Evolutionary conservation across 495 filamentous ascomycete genomes (phyloP).

Genomic region (Hypoxylon subgilvum): DNA sequence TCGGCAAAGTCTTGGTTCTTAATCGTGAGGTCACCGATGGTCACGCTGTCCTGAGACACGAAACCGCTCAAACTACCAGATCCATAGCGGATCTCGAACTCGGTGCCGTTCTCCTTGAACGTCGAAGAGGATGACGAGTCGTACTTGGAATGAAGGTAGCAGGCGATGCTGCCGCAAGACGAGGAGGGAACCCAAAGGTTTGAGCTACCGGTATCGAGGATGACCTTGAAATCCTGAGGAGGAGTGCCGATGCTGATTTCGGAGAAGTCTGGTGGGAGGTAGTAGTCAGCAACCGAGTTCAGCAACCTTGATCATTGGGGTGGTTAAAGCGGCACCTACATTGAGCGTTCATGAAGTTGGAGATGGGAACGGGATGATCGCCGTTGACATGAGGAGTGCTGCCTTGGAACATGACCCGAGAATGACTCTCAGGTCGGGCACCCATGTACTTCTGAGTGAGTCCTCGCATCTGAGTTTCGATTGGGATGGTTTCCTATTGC

Average conservation of each 20-base stretch:
- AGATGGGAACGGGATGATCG: conserved; percentile 84
- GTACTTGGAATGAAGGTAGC: conserved; percentile 96
- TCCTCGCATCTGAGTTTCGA: conserved; percentile 77
- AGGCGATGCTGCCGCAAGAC: conserved; percentile 93
- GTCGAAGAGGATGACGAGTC: conserved; percentile 87
- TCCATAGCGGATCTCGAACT: conserved; percentile 94
- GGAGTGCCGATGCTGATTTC: conserved; percentile 92
- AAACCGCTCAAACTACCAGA: conserved; percentile 95
- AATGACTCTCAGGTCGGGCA: conserved; percentile 69
- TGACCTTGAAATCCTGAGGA: conserved; percentile 95
- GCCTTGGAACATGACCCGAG: conserved; percentile 79
- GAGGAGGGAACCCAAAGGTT: conserved; percentile 97
- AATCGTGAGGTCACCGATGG: conserved; percentile 87
- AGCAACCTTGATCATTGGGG: background rate
- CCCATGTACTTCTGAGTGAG: conserved; percentile 96
- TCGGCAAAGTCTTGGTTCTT: conserved; percentile 93
- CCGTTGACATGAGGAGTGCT: conserved; percentile 68
- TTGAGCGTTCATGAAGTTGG: conserved; percentile 98
- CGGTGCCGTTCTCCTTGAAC: conserved; percentile 90
- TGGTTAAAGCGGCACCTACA: conserved; percentile 65
- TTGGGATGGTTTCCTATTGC: conserved; percentile 71
- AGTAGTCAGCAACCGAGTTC: conserved; percentile 35
- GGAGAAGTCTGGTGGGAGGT: conserved; percentile 82
- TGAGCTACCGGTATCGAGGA: conserved; percentile 97
- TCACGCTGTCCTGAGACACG: conserved; percentile 82